These are phyloP conservation scores for Plasmodium cynomolgi DNA, from an alignment of 169 alveolate genomes.

Conservation along the genomic window DNA sequence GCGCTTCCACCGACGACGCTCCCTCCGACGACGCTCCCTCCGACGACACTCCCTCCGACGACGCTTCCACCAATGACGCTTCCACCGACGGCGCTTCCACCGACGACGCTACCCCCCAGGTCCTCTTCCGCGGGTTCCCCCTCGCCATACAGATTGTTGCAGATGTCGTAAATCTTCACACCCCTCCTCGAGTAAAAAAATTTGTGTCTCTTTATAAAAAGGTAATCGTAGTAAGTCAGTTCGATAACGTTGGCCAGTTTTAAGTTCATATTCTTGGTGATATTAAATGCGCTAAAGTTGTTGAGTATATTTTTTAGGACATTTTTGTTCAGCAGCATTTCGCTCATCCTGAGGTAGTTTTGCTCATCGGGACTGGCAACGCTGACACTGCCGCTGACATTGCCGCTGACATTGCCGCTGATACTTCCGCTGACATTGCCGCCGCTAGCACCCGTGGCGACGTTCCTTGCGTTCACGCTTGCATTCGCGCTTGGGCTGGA, in stretches of 20 bases:
- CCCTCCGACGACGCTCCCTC: background rate
- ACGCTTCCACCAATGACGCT: background rate
- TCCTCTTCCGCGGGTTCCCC: background rate
- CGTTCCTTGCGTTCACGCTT: background rate
- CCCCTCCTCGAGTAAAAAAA: conserved; percentile 50
- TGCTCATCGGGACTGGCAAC: background rate
- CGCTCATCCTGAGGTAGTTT: background rate
- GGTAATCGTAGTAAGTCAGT: conserved; percentile 50
- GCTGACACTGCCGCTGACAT: background rate
- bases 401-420: background rate
- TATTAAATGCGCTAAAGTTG: conserved; percentile 21
- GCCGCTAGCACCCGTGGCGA: no score
- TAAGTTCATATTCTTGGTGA: background rate
- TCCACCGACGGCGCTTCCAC: background rate
- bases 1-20: background rate
- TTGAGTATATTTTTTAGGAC: conserved; percentile 8
- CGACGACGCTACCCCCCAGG: background rate
- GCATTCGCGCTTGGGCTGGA: background rate
- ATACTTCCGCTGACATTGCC: no score
- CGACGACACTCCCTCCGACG: background rate
- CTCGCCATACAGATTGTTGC: conserved; percentile 10
- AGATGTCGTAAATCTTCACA: conserved; percentile 31
- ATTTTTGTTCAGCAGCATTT: conserved; percentile 32
- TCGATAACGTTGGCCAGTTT: conserved; percentile 20
- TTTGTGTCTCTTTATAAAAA: conserved; percentile 43